phyloP scores from a whole-genome alignment of 148 eudicot genomes.

The Nepenthes mirabilis region DNA sequence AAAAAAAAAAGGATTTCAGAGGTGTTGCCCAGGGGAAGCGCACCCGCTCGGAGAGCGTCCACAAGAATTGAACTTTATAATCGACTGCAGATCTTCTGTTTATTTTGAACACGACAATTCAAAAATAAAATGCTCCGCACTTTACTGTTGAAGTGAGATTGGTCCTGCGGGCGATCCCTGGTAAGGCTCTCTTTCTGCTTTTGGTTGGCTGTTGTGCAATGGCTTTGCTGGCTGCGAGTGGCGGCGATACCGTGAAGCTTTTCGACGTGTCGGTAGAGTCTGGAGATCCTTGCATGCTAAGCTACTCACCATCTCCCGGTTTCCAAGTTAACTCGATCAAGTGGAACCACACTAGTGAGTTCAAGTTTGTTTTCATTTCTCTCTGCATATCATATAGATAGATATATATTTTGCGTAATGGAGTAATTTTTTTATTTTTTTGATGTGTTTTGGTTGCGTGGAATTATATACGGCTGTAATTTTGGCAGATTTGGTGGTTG shows the following conservation, averaged over 20 bases:
- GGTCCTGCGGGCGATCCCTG: background rate
- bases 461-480: background rate
- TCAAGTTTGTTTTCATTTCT: background rate
- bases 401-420: background rate
- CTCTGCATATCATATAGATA: no score
- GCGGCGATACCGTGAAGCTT: conserved; percentile 86
- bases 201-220: conserved; percentile 7
- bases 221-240: conserved; percentile 63
- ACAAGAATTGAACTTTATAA: no score
- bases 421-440: conserved; percentile 1
- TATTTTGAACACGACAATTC: no score
- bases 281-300: conserved; percentile 70
- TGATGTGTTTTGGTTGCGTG: background rate
- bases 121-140: no score
- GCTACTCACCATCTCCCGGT: conserved; percentile 63
- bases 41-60: no score
- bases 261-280: conserved; percentile 68
- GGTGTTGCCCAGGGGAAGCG: no score
- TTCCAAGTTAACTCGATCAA: conserved; percentile 59
- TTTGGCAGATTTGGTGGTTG: conserved; percentile 83
- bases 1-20: no score
- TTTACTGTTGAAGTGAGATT: no score
- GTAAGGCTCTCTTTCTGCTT: conserved; percentile 1
- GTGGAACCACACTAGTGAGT: conserved; percentile 95
- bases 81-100: no score